phyloP scores from a whole-genome alignment of 1,284 basidiomycete species.

The Trichosporon ovoides region DNA sequence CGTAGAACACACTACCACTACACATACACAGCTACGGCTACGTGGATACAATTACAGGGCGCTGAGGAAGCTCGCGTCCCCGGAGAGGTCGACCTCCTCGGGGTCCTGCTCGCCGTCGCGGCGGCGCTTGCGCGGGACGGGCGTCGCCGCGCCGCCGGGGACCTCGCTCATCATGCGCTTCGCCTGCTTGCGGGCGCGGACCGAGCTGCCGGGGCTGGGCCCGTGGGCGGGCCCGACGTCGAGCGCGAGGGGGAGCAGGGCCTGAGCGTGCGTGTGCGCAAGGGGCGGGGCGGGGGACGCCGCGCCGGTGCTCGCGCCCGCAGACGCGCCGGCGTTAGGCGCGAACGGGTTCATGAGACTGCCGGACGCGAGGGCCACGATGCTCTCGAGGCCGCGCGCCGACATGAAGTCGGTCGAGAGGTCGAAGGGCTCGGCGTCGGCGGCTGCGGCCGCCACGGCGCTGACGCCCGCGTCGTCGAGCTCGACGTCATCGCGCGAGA shows the following conservation, averaged over 20 bases:
- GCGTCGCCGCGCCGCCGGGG: constrained; percentile 41
- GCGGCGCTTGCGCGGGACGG: constrained; percentile 31
- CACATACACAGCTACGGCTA: not conserved
- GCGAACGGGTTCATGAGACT: constrained; percentile 18
- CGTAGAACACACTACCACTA: constrained; percentile 7
- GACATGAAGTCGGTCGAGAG: constrained; percentile 25
- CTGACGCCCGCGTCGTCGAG: constrained; percentile 12
- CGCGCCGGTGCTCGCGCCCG: not conserved
- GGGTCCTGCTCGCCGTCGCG: constrained; percentile 1
- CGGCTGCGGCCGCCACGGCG: constrained; percentile 12
- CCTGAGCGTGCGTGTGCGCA: not conserved
- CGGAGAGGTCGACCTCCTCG: constrained; percentile 14
- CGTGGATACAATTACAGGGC: constrained; percentile 4
- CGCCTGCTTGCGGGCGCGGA: constrained; percentile 36
- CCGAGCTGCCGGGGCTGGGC: constrained; percentile 26
- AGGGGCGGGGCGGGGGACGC: not conserved
- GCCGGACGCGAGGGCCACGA: constrained; percentile 20
- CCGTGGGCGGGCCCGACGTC: constrained; percentile 6
- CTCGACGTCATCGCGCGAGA: constrained; percentile 15
- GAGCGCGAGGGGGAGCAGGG: constrained; percentile 12
- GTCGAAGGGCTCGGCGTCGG: constrained; percentile 13
- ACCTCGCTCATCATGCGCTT: constrained; percentile 32
- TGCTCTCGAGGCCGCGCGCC: constrained; percentile 20
- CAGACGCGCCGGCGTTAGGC: not conserved
- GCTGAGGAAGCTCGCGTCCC: constrained; percentile 21